Conservation (phyloP, 371 early-diverging fungal species). For the Actinomortierella wolfii region DNA sequence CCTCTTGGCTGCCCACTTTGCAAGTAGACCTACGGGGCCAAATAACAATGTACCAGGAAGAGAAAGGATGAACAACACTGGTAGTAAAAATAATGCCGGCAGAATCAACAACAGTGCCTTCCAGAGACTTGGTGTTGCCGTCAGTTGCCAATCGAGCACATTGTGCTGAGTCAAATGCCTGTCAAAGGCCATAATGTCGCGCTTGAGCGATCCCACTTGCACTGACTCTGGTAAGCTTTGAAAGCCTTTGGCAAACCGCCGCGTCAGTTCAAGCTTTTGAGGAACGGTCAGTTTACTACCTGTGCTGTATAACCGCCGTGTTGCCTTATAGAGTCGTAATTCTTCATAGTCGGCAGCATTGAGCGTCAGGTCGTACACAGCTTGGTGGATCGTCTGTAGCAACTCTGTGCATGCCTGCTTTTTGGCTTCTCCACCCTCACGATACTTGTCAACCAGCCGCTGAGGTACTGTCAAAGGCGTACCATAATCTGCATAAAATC, state of each 20-base stretch:
- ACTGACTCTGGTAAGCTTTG: background rate
- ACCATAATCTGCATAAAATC: slow-evolving; percentile 46
- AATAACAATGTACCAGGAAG: slow-evolving; percentile 46
- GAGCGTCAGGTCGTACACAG: slow-evolving; percentile 35
- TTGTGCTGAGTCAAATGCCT: slow-evolving; percentile 13
- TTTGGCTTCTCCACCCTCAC: slow-evolving; percentile 44
- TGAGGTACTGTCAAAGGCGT: slow-evolving; percentile 37
- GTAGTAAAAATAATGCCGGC: slow-evolving; percentile 33
- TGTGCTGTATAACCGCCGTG: slow-evolving; percentile 37
- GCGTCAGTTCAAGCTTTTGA: slow-evolving; percentile 38
- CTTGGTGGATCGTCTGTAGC: slow-evolving; percentile 29
- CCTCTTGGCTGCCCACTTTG: slow-evolving; percentile 42
- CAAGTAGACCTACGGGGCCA: slow-evolving; percentile 43
- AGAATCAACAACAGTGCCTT: slow-evolving; percentile 29
- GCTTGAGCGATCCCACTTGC: slow-evolving; percentile 20
- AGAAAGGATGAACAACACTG: slow-evolving; percentile 30
- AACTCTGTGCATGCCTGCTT: slow-evolving; percentile 45
- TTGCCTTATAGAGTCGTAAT: slow-evolving; percentile 34
- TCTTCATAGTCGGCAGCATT: slow-evolving; percentile 45
- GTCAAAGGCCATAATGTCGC: slow-evolving; percentile 37
- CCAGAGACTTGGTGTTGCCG: slow-evolving; percentile 24
- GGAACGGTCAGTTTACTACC: slow-evolving; percentile 28
- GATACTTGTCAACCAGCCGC: slow-evolving; percentile 37
- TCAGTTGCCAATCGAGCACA: slow-evolving; percentile 35
- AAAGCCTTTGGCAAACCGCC: slow-evolving; percentile 37